Conservation (phyloP, 805 yeast genomes). For the Hanseniaspora hatyaiensis region DNA sequence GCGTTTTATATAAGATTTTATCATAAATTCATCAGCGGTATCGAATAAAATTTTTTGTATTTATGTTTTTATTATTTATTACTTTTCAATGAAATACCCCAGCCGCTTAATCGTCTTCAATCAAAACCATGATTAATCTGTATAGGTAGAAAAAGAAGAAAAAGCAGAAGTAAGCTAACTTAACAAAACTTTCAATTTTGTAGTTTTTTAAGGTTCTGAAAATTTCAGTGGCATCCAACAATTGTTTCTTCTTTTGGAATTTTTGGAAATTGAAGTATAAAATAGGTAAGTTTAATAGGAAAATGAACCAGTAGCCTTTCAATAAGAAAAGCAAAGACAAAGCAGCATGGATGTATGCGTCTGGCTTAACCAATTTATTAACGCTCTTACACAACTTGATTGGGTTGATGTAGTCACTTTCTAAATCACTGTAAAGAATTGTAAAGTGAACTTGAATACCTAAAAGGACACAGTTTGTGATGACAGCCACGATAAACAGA, state of each 20-base stretch:
- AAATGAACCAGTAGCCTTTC: slow-evolving; percentile 86
- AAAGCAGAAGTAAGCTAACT: slow-evolving; percentile 79
- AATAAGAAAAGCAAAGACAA: slow-evolving; percentile 59
- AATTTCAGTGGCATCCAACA: slow-evolving; percentile 93
- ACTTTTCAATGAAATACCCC: too few species aligned
- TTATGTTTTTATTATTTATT: not conserved
- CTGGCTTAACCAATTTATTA: slow-evolving; percentile 81
- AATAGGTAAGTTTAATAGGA: slow-evolving; percentile 71
- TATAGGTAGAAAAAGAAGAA: slow-evolving; percentile 92
- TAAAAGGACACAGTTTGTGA: slow-evolving; percentile 75
- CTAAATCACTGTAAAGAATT: slow-evolving; percentile 88
- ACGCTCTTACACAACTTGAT: slow-evolving; percentile 89
- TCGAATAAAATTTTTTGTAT: not conserved
- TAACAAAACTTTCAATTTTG: slow-evolving; percentile 82
- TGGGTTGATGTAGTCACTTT: slow-evolving; percentile 93
- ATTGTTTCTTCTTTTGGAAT: slow-evolving; percentile 64
- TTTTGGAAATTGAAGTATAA: slow-evolving; percentile 74
- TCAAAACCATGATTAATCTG: slow-evolving; percentile 89
- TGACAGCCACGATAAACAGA: slow-evolving; percentile 64
- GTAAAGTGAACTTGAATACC: slow-evolving; percentile 91
- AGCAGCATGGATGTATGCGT: slow-evolving; percentile 70
- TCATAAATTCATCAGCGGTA: not conserved
- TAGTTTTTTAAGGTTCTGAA: slow-evolving; percentile 87
- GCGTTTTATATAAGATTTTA: not conserved
- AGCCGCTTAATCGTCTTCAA: slow-evolving; percentile 57